Percentiles rank a stretch among this genome's conserved stretches.
Conservation (phyloP, 2,329 filamentous ascomycete species). For the Fusarium chuoi region DNA sequence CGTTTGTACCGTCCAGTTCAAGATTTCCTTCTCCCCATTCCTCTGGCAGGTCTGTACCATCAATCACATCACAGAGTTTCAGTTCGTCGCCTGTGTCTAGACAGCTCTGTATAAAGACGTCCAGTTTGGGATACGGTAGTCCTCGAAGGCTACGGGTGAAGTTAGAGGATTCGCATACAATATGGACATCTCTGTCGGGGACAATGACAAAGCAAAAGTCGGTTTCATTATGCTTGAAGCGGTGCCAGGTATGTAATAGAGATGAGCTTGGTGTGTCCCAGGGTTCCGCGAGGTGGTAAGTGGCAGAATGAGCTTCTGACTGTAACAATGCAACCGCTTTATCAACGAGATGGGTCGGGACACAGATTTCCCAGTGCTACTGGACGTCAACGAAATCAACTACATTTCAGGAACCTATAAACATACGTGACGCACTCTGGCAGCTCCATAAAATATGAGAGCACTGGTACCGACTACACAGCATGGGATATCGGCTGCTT, state of each 20-base stretch:
- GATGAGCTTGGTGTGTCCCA: neutral
- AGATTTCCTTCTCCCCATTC: neutral
- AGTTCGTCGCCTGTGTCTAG: neutral
- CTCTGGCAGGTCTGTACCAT: neutral
- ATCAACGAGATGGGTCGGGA: neutral
- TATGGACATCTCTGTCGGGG: neutral
- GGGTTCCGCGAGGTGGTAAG: neutral
- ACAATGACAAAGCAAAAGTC: neutral
- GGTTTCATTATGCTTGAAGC: neutral
- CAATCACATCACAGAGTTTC: neutral
- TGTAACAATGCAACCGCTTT: neutral
- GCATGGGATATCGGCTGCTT: neutral
- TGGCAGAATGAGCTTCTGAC: neutral
- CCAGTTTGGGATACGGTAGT: neutral
- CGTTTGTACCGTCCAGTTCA: neutral
- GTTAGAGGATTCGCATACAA: neutral
- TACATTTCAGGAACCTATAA: accelerated
- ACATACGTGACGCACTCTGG: neutral
- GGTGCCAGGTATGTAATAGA: neutral
- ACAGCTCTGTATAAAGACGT: neutral
- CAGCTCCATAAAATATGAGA: constrained; percentile 7
- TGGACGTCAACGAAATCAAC: accelerated
- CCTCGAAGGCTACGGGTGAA: neutral
- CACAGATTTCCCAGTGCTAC: constrained; percentile 1
- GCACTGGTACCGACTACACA: neutral